Evolutionary conservation across 1,284 basidiomycete genomes (phyloP), one percentile per base, ranked within the genome.

Genomic region (Sanghuangporus weigelae): DNA sequence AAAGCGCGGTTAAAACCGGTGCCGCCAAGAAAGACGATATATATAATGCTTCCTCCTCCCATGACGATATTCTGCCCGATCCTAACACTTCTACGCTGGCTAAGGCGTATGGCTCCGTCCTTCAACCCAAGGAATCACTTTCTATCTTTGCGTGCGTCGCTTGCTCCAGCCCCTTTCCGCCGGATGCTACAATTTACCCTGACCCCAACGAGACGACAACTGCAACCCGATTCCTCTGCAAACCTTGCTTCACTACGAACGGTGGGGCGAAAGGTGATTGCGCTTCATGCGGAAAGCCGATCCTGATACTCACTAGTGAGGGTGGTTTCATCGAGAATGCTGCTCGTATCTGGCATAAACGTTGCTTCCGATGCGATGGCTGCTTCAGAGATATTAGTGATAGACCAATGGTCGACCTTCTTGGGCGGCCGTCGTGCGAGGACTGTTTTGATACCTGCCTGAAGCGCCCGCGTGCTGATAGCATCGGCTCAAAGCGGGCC

Each of bases 161-260:
- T n/a, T 93, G 90, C 69, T 75, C 77, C 8, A 74, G 78, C 0
- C 77, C 79, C 4, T 93, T 93, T 71, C 82, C 84, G 55, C 90
- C 90, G 1, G 90, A 93, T 72, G 84, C 87, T 23, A 92, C 90
- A 38, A 90, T 93, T 66, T 93, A 91, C 70, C 91, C 91, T 1
- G 85, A 91, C 68, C 89, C 87, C 35, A 76, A 78, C 40, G 71
- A 76, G 39, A 68, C 76, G 38, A 69, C 74, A 16, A 72, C 76
- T 8, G 68, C 71, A 42, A 70, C 77, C 11, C 80, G 82, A 1
- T 93, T 90, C 71, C 76, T 92, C 19, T 93, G 90, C 72, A 82
- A 84, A 36, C 74, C 81, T 39, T 93, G 90, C 72, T 93, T 90
- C 69, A 77, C 80, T 19, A 68, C 73, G 19, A 85, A 86, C 66